Percentiles rank a stretch among this genome's conserved stretches.
Evolutionary conservation across 805 yeast species (phyloP).

Genomic region (Candida khao-thaluensis): DNA sequence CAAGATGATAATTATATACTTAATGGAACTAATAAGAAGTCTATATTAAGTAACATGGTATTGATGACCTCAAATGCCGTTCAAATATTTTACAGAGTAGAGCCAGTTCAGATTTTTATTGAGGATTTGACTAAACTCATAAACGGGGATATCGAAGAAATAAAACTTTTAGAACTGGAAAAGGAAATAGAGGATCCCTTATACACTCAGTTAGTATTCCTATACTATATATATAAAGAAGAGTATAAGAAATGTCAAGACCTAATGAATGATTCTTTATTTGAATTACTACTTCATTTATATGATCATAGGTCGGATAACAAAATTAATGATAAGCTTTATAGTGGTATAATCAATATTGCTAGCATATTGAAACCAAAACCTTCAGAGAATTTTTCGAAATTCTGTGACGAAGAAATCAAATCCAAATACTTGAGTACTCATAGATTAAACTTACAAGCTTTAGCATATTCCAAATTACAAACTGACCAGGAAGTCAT

Average conservation of each 20-base stretch:
- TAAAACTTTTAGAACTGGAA: background rate
- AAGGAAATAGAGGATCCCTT: constrained; percentile 10
- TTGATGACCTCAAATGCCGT: background rate
- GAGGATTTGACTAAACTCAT: constrained; percentile 7
- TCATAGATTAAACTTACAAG: constrained; percentile 9
- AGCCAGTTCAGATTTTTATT: constrained; percentile 5
- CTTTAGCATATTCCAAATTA: constrained; percentile 14
- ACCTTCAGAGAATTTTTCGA: constrained; percentile 5
- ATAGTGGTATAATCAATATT: constrained; percentile 9
- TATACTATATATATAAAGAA: constrained; percentile 7
- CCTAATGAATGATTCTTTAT: constrained; percentile 1
- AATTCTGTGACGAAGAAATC: constrained; percentile 9
- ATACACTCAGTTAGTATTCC: constrained; percentile 12
- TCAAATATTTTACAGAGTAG: constrained; percentile 2
- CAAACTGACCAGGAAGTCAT: constrained; percentile 13
- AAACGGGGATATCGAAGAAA: background rate
- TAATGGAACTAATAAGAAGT: constrained; percentile 7
- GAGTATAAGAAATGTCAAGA: constrained; percentile 8
- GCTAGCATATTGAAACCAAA: constrained; percentile 4
- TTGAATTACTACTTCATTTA: constrained; percentile 8
- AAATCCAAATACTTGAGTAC: constrained; percentile 6
- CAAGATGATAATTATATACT: constrained; percentile 11
- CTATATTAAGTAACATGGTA: constrained; percentile 4
- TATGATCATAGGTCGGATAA: constrained; percentile 3
- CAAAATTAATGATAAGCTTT: background rate